These are phyloP conservation scores for Plectosphaerella sp. DNA, from an alignment of 2,329 filamentous ascomycete species.

Conservation along the genomic window DNA sequence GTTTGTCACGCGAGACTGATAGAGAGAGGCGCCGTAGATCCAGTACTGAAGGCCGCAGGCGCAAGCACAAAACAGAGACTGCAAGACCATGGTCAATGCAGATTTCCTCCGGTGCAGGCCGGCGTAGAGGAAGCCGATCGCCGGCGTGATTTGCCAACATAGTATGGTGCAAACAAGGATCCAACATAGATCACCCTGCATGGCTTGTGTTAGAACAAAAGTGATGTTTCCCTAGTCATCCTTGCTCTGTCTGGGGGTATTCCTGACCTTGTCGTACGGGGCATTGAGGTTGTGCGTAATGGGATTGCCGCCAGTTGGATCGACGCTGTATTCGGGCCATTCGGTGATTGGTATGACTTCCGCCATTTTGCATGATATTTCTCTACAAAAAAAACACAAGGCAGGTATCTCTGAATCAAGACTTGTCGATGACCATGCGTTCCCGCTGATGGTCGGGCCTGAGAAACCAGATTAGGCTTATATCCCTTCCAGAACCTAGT, in stretches of 20 bases:
- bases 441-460: too few species aligned
- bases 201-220: background rate
- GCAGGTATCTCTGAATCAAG: background rate
- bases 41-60: conserved; percentile 41
- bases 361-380: conserved; percentile 3
- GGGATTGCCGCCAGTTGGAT: conserved; percentile 36
- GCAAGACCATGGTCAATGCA: conserved; percentile 39
- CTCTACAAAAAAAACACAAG: background rate
- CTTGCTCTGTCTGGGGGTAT: too few species aligned
- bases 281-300: conserved; percentile 38
- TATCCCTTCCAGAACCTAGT: too few species aligned
- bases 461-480: too few species aligned
- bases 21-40: conserved; percentile 41
- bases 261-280: conserved; percentile 33
- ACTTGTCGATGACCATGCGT: too few species aligned
- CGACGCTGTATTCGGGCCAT: conserved; percentile 35
- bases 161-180: conserved; percentile 30
- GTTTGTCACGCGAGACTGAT: conserved; percentile 28
- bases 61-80: conserved; percentile 40
- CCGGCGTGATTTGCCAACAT: conserved; percentile 33
- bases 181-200: conserved; percentile 37
- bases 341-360: conserved; percentile 18
- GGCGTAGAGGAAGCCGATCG: conserved; percentile 33
- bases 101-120: conserved; percentile 32
- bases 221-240: too few species aligned